Evolutionary conservation across 805 yeast genomes (phyloP).

Genomic region (Komagataella pastoris): DNA sequence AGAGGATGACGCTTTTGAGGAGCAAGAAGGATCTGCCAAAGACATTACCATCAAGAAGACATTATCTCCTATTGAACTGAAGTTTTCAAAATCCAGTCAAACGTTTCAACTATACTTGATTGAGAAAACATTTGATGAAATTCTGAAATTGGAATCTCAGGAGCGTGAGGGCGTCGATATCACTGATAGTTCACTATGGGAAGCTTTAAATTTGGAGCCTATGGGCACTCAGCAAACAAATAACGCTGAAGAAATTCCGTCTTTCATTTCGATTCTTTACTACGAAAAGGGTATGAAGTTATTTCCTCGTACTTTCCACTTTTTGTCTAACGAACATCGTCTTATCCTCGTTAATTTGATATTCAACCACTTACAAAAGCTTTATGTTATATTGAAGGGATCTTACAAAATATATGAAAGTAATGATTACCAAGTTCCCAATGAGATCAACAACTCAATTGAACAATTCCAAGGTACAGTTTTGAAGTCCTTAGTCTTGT

Average conservation of each 20-base stretch:
- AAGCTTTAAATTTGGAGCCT: slow-evolving; percentile 43
- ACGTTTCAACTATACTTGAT: slow-evolving; percentile 50
- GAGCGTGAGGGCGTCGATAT: slow-evolving; percentile 39
- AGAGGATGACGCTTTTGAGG: slow-evolving; percentile 5
- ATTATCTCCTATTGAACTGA: slow-evolving; percentile 15
- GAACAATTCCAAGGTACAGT: slow-evolving; percentile 73
- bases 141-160: slow-evolving; percentile 66
- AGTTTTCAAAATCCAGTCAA: slow-evolving; percentile 23
- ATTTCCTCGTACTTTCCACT: slow-evolving; percentile 79
- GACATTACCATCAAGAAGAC: slow-evolving; percentile 13
- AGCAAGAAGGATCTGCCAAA: slow-evolving; percentile 14
- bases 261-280: slow-evolving; percentile 71
- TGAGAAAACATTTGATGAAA: slow-evolving; percentile 67
- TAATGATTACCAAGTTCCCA: slow-evolving; percentile 34
- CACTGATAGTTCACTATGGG: slow-evolving; percentile 52
- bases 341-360: slow-evolving; percentile 65
- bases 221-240: slow-evolving; percentile 41
- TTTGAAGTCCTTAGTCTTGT: slow-evolving; percentile 71
- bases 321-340: slow-evolving; percentile 64
- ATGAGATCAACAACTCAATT: slow-evolving; percentile 40
- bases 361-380: slow-evolving; percentile 66
- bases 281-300: slow-evolving; percentile 83
- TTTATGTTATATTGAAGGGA: slow-evolving; percentile 67
- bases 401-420: slow-evolving; percentile 53
- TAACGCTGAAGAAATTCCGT: slow-evolving; percentile 51